Evolutionary conservation across 345 rosid genomes (phyloP), one percentile per base, ranked within the genome.

Genomic region (Gossypium thurberi): DNA sequence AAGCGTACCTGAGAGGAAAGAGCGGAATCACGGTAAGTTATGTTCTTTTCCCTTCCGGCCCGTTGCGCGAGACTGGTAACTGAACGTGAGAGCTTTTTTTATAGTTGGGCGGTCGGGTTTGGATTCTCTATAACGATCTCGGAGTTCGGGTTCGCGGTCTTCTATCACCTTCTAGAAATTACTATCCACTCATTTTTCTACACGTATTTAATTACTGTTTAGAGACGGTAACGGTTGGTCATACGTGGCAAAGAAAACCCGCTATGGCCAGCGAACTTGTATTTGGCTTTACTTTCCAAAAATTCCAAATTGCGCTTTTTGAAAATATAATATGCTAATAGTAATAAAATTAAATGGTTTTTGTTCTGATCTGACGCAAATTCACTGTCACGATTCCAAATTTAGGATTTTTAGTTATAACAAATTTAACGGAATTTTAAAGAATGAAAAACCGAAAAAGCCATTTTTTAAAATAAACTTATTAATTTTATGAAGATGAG

Each of bases 141-240:
- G 10, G 42, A 47, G 15, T 21, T 44, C 13, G 23, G 14, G 3
- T 2, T 58, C 56, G 20, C 4, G 12, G 0, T n/a, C 5, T 75
- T 85, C 82, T 15, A 73, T 53, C 70, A 53, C 78, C 57, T 84
- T 85, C 89, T 79, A 73, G 89, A 88, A 82, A 23, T 14, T 55
- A 53, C 81, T 2, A 5, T 1, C 84, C 87, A 84, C 66, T 77
- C 8, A 56, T 17, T 8, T 78, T 59, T 3, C 15, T 75, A 40
- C 89, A 84, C 88, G 87, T 86, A 65, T 40, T 3, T 0, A 2
- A 20, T 43, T 8, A 21, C 7, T 7, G 20, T 46, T 44, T 18
- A 10, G 33, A n/a, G 10, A 50, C 46, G 26, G 37, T 40, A 0
- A 40, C n/a, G 25, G 10, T 65, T 66, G 21, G 17, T 65, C 70